A percentile compares a stretch with the other conserved stretches of the same genome.
Evolutionary conservation across 2,329 filamentous ascomycete species (phyloP).

Genomic region (Pseudogymnoascus sp.): DNA sequence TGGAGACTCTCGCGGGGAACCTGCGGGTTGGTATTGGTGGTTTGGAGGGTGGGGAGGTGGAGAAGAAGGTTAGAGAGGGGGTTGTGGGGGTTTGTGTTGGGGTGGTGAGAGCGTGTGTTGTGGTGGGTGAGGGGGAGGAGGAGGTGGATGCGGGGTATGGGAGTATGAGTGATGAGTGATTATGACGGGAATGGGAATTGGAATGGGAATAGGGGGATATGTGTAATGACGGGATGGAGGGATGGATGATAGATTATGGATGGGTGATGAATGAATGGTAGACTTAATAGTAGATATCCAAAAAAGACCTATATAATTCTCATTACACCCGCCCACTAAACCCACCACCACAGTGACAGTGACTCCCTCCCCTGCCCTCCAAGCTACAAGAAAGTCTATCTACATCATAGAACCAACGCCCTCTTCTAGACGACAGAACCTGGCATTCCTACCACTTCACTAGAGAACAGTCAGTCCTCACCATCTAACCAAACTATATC

Average conservation of each 20-base stretch:
- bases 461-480: no score
- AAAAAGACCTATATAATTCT: not conserved
- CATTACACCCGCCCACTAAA: not conserved
- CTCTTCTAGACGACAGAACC: not conserved
- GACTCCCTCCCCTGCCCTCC: not conserved
- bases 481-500: no score
- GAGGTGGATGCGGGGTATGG: constrained; percentile 51
- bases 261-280: not conserved
- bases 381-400: not conserved
- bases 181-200: not conserved
- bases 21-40: constrained; percentile 56
- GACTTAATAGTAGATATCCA: not conserved
- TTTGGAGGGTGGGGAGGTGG: constrained; percentile 43
- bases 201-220: constrained; percentile 19
- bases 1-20: constrained; percentile 50
- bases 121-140: constrained; percentile 41
- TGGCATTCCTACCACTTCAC: not conserved
- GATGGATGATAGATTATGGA: not conserved
- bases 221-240: constrained; percentile 12
- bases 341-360: not conserved
- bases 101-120: constrained; percentile 47
- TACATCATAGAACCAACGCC: not conserved
- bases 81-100: constrained; percentile 49
- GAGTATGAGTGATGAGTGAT: constrained; percentile 42
- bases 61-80: constrained; percentile 41